A percentile compares a stretch with the other conserved stretches of the same genome.
Conservation (phyloP, 1,139 yeast genomes). For the Sugiyamaella sp. region DNA sequence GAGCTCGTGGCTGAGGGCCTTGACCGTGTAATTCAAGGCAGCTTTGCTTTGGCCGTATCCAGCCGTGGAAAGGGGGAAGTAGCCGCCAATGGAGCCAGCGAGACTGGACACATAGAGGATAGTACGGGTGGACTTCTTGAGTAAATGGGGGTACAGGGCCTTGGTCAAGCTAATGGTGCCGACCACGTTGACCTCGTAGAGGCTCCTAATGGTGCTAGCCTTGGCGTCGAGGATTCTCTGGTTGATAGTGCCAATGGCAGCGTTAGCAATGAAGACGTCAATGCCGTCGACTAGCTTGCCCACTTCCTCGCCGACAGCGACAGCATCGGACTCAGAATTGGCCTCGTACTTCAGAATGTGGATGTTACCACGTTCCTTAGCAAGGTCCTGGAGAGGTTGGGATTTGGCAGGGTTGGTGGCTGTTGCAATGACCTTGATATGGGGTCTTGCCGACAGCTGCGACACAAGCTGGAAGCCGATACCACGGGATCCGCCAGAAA, state of each 20-base stretch:
- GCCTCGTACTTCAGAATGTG: conserved; percentile 22
- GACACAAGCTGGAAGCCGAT: conserved; percentile 21
- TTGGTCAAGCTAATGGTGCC: conserved; percentile 36
- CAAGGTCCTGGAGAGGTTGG: conserved; percentile 15
- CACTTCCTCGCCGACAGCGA: conserved; percentile 27
- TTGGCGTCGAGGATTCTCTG: conserved; percentile 11
- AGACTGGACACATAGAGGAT: conserved; percentile 35
- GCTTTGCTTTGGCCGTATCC: conserved; percentile 47
- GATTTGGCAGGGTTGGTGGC: conserved; percentile 19
- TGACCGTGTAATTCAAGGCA: conserved; percentile 40
- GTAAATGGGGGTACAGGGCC: conserved; percentile 33
- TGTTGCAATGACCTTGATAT: conserved; percentile 21
- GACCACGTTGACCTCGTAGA: conserved; percentile 31
- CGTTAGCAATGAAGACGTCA: conserved; percentile 23
- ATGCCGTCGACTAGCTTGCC: conserved; percentile 20
- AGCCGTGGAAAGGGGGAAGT: conserved; percentile 26
- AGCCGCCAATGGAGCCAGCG: conserved; percentile 37
- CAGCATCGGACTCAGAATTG: conserved; percentile 12
- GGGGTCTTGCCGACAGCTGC: conserved; percentile 16
- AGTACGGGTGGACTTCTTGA: conserved; percentile 29
- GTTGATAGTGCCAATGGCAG: conserved; percentile 18
- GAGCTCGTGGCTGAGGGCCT: conserved; percentile 35
- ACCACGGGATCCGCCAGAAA: conserved; percentile 23
- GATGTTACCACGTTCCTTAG: conserved; percentile 17
- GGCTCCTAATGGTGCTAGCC: conserved; percentile 15